Evolutionary conservation across 2,329 filamentous ascomycete species (phyloP).

Genomic region (Rhynchosporium agropyri): DNA sequence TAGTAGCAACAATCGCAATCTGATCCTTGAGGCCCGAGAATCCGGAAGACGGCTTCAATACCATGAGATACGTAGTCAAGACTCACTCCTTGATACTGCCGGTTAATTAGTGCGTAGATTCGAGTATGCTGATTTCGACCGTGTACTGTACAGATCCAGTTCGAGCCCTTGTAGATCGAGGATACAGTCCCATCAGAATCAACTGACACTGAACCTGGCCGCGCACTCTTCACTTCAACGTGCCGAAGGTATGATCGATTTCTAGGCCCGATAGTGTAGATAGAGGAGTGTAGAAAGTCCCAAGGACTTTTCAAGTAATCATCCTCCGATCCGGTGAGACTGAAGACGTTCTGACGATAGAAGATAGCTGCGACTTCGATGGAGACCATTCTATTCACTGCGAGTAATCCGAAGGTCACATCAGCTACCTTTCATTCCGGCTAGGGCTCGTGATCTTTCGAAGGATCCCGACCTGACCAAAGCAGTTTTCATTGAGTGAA

Average conservation of each 20-base stretch:
- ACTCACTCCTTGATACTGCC: conserved; percentile 13
- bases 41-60: conserved; percentile 27
- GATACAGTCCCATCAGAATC: conserved; percentile 21
- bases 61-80: conserved; percentile 25
- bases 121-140: conserved; percentile 10
- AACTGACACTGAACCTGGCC: conserved; percentile 12
- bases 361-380: conserved; percentile 18
- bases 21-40: conserved; percentile 22
- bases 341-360: conserved; percentile 20
- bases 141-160: conserved; percentile 21
- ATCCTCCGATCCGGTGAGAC: conserved; percentile 14
- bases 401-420: conserved; percentile 23
- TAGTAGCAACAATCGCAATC: conserved; percentile 21
- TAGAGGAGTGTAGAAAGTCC: conserved; percentile 15
- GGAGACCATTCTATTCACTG: conserved; percentile 22
- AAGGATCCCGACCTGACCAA: neutral
- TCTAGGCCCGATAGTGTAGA: conserved; percentile 13
- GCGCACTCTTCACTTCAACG: conserved; percentile 14
- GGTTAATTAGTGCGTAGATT: neutral
- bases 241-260: conserved; percentile 18
- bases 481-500: neutral
- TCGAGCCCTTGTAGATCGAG: neutral
- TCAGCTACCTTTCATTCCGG: conserved; percentile 1
- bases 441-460: neutral
- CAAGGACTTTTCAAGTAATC: conserved; percentile 8